Evolutionary conservation across 257 asterid genomes (phyloP).

Genomic region (Rauvolfia tetraphylla): DNA sequence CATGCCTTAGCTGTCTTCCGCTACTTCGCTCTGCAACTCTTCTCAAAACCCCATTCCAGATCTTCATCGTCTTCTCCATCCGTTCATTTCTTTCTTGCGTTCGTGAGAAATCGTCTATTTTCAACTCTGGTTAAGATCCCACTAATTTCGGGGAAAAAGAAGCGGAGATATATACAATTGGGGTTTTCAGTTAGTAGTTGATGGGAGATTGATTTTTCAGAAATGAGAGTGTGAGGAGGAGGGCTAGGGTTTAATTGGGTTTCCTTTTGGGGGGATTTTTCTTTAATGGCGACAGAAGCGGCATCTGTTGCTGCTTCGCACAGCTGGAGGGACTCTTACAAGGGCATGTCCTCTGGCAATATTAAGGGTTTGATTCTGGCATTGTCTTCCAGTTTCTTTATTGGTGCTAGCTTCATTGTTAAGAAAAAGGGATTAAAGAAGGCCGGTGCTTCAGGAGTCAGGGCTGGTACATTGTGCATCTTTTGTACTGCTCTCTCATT

Average conservation of each 20-base stretch:
- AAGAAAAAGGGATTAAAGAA: slow-evolving; percentile 86
- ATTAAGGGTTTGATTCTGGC: slow-evolving; percentile 73
- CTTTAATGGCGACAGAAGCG: slow-evolving; percentile 39
- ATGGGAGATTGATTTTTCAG: neutral
- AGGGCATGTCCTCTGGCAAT: slow-evolving; percentile 79
- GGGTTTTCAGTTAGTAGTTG: neutral
- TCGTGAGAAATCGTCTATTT: neutral
- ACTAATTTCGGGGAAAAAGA: neutral
- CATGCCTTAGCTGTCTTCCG: slow-evolving; percentile 5
- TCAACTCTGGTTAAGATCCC: slow-evolving; percentile 10
- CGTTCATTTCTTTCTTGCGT: neutral
- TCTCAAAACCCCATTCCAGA: neutral
- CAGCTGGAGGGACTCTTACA: slow-evolving; percentile 45
- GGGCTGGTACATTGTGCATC: slow-evolving; percentile 54
- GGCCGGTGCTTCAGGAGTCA: slow-evolving; percentile 78
- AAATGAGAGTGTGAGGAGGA: slow-evolving; percentile 16
- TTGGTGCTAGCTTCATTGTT: slow-evolving; percentile 89
- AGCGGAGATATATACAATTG: neutral
- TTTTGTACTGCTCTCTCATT: neutral
- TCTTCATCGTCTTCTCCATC: slow-evolving; percentile 5
- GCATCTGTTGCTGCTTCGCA: slow-evolving; percentile 29
- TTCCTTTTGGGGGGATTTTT: neutral
- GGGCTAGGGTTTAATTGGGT: slow-evolving; percentile 13
- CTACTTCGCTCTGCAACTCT: neutral
- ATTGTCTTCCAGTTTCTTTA: slow-evolving; percentile 75